Evolutionary conservation across 257 asterid genomes (phyloP).

Genomic region (Solanum chilense): DNA sequence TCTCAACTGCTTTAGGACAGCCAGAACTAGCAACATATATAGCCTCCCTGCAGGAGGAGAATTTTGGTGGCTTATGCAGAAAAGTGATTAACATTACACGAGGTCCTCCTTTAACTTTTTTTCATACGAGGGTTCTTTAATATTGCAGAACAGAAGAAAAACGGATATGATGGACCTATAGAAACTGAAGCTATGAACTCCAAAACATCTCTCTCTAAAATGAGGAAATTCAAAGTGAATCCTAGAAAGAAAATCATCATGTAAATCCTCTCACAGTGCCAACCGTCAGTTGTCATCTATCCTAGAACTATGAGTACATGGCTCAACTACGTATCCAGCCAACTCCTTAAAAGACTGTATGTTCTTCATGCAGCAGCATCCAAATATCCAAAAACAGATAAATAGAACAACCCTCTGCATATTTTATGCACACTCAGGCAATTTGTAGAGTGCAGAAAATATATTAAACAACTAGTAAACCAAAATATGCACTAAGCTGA

Average conservation of each 20-base stretch:
- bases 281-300: not conserved
- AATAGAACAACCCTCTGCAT: not conserved
- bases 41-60: not conserved
- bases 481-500: not conserved
- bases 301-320: not conserved
- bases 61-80: not conserved
- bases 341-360: not conserved
- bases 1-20: not conserved
- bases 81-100: not conserved
- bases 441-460: not conserved
- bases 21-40: not conserved
- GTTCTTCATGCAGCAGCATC: not conserved
- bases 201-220: not conserved
- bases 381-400: not conserved
- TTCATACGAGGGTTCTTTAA: not conserved
- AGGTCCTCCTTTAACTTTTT: not conserved
- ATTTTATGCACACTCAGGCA: not conserved
- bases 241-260: not conserved
- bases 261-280: not conserved
- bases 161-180: not conserved
- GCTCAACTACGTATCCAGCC: not conserved
- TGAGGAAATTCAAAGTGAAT: not conserved
- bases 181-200: not conserved
- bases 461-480: not conserved
- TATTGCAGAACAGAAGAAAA: not conserved